Conservation (phyloP, 352 stramenopile species). For the Phytopythium delawarense region DNA sequence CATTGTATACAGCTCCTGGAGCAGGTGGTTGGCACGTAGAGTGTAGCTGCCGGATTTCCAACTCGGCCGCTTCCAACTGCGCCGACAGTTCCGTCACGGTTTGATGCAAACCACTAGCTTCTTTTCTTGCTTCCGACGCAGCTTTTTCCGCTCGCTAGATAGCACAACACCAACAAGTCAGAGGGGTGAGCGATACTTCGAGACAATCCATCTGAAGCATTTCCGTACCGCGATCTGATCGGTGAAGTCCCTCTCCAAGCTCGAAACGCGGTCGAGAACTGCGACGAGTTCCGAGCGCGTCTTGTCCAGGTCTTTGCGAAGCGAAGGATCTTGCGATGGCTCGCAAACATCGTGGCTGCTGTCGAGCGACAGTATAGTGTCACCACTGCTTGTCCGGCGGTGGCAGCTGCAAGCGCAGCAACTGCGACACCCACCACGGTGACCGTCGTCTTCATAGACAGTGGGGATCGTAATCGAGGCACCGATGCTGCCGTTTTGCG, state of each 20-base stretch:
- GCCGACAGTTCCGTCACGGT: conserved; percentile 36
- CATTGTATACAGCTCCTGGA: conserved; percentile 1
- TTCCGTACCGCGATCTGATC: conserved; percentile 40
- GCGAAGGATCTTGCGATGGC: background rate
- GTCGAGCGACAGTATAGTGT: background rate
- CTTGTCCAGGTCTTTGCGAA: background rate
- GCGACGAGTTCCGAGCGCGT: conserved; percentile 17
- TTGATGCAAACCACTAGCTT: conserved; percentile 39
- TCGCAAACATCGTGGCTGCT: background rate
- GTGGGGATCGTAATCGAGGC: conserved; percentile 13
- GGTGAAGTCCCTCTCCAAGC: conserved; percentile 33
- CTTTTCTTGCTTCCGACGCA: conserved; percentile 21
- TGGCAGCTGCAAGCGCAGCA: conserved; percentile 50
- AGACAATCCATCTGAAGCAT: background rate
- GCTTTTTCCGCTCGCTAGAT: conserved; percentile 37
- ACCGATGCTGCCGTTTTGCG: background rate
- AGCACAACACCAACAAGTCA: background rate
- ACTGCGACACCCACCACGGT: conserved; percentile 21
- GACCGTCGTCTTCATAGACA: conserved; percentile 7
- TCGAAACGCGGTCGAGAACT: conserved; percentile 31
- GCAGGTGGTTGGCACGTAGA: conserved; percentile 19
- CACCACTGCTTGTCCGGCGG: background rate
- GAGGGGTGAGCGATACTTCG: background rate
- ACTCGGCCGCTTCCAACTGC: conserved; percentile 39
- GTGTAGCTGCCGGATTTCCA: conserved; percentile 39